A percentile compares a stretch with the other conserved stretches of the same genome.
These are phyloP conservation scores for Lolium rigidum DNA, from an alignment of 176 grass and related monocot genomes.

Conservation along the genomic window DNA sequence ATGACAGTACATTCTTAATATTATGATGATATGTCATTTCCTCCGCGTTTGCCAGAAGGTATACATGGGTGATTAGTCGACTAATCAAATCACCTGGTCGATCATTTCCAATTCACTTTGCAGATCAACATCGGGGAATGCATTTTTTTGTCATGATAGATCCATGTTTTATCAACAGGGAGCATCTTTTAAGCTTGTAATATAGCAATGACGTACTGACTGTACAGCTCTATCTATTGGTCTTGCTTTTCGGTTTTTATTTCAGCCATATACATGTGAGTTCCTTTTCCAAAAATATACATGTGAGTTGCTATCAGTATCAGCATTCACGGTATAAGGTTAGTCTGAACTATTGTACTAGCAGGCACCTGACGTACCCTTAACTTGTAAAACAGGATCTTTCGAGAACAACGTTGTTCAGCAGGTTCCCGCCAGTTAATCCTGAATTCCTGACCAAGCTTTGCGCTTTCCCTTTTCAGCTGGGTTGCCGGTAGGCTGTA, in stretches of 20 bases:
- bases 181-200: not conserved
- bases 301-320: not conserved
- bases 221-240: not conserved
- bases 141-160: constrained; percentile 11
- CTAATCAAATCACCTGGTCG: constrained; percentile 2
- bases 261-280: not conserved
- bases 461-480: constrained; percentile 4
- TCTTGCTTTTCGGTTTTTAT: not conserved
- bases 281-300: too few species aligned
- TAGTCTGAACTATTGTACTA: not conserved
- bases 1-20: not conserved
- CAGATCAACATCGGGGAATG: constrained; percentile 16
- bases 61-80: not conserved
- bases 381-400: not conserved
- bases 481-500: constrained; percentile 24
- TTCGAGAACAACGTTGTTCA: not conserved
- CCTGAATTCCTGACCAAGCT: not conserved
- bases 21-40: constrained; percentile 31
- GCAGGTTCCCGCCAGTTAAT: not conserved
- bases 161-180: constrained; percentile 32
- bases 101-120: constrained; percentile 6
- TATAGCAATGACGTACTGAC: not conserved
- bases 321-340: not conserved
- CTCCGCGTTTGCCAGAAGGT: not conserved
- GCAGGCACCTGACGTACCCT: too few species aligned